phyloP scores from a whole-genome alignment of 139 green algal species.

The Auxenochlorella pyrenoidosa region DNA sequence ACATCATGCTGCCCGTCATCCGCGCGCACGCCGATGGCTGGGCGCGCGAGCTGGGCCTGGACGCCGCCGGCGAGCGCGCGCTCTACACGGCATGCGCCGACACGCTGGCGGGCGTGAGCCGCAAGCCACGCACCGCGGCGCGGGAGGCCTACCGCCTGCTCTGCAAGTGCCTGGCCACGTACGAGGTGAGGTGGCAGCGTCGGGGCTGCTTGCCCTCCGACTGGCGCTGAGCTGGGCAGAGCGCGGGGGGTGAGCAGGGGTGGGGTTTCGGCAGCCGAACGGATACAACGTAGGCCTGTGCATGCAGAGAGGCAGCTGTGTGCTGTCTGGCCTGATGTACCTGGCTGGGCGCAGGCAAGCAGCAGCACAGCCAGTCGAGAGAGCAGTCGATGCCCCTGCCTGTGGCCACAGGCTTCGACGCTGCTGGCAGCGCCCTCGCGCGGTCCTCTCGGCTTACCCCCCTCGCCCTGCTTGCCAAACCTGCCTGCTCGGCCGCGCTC shows the following conservation, averaged over 20 bases:
- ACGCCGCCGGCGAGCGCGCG: constrained; percentile 7
- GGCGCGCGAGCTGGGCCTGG: constrained; percentile 38
- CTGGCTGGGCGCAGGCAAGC: neutral
- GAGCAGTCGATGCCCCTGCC: too few relatives aligned
- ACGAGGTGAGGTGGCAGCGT: constrained; percentile 26
- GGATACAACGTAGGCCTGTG: too few relatives aligned
- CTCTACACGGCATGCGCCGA: constrained; percentile 46
- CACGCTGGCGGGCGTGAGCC: constrained; percentile 34
- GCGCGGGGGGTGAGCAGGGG: neutral
- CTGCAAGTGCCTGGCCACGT: constrained; percentile 43
- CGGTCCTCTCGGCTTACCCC: neutral
- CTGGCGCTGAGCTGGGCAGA: too few relatives aligned
- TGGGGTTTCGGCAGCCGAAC: too few relatives aligned
- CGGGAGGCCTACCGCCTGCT: constrained; percentile 51
- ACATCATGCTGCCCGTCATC: constrained; percentile 49
- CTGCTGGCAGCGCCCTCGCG: too few relatives aligned
- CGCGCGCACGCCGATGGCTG: constrained; percentile 42
- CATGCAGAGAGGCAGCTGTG: neutral
- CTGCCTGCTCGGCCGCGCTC: neutral
- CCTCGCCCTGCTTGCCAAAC: too few relatives aligned
- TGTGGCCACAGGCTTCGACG: too few relatives aligned
- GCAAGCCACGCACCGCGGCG: constrained; percentile 53
- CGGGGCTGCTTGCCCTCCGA: too few relatives aligned
- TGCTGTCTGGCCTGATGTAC: too few relatives aligned
- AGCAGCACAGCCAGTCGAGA: neutral